Conservation (phyloP, 2,329 filamentous ascomycete genomes). For the Madurella mycetomatis region DNA sequence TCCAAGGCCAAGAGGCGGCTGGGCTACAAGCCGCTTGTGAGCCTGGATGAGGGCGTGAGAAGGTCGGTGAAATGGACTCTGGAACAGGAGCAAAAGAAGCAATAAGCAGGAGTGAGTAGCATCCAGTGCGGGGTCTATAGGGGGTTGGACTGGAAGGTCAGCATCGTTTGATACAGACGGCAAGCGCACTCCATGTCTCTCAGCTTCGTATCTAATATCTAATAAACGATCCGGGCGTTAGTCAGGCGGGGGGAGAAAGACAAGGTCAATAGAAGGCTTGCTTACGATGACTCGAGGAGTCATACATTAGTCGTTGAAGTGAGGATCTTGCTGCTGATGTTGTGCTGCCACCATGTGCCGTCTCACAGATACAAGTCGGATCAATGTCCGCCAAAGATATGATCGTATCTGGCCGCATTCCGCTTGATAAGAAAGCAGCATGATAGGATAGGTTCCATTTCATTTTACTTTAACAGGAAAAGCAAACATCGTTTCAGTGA, state of each 20-base stretch:
- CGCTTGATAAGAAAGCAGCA: too few relatives aligned
- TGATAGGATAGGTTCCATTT: too few relatives aligned
- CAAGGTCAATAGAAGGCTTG: background rate
- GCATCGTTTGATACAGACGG: background rate
- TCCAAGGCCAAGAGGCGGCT: conserved; percentile 67
- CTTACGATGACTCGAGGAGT: too few relatives aligned
- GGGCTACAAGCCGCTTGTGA: conserved; percentile 64
- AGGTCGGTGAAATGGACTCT: conserved; percentile 52
- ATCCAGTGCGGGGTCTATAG: background rate
- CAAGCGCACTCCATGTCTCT: background rate
- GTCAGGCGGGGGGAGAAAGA: background rate
- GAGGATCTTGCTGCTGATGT: too few relatives aligned
- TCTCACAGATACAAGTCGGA: too few relatives aligned
- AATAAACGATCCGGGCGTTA: background rate
- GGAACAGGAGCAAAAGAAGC: conserved; percentile 41
- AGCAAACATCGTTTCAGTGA: too few relatives aligned
- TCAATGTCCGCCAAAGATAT: too few relatives aligned
- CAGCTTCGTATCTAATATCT: background rate
- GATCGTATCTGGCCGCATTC: too few relatives aligned
- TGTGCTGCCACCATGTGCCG: too few relatives aligned
- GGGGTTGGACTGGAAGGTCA: background rate
- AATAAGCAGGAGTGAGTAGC: background rate
- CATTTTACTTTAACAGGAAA: too few relatives aligned
- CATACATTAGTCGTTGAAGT: too few relatives aligned
- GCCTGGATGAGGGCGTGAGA: conserved; percentile 59